Base-by-base conservation (phyloP, 2,329 filamentous ascomycete species). In the Scedosporium apiospermum region DNA sequence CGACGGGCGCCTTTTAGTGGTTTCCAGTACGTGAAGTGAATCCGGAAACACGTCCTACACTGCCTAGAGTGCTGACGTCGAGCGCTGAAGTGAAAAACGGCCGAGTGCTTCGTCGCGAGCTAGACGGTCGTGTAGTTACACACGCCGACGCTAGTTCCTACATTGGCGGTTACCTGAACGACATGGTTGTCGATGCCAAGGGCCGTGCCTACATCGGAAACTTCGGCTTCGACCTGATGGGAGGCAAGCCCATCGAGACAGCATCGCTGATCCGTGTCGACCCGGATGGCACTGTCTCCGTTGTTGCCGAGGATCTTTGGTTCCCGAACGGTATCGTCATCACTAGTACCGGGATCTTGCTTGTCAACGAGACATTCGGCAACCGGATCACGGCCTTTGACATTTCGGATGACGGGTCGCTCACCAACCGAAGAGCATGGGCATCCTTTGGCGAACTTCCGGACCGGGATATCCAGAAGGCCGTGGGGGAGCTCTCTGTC, bases 221-320 rank as follows among this genome's bases (percentile, higher is more conserved):
- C 73, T 96, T 96, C 72, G 88, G 96, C 3, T 93, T 89, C 74
- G 92, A 96, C 71, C 81, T 96, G 18, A 96, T 96, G 90, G 83
- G 91, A 6, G 51, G 44, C 6, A 49, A 49, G 7, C 18, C 12
- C 5, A 14, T 23, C 21, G 51, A 18, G 51, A 7, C 51, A 1
- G 12, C 51, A 3, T 14, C 12, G 12, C 23, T 55, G 18, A 18
- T 55, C 18, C 51, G 51, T 27, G 23, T 55, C n/a, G 51, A 55
- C 12, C 51, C 51, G 51, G 51, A 55, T 26, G 51, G 51, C 23
- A 27, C 51, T 23, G 23, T 55, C 5, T 23, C 51, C 12, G 21
- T 27, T 23, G 51, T 55, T 23, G 51, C 51, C 18, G 51, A 55
- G 6, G 51, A 55, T 14, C 23, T 55, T 6, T 55, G 51, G 51